phyloP scores from a whole-genome alignment of 495 filamentous ascomycete genomes.

The Wilcoxina mikolae region DNA sequence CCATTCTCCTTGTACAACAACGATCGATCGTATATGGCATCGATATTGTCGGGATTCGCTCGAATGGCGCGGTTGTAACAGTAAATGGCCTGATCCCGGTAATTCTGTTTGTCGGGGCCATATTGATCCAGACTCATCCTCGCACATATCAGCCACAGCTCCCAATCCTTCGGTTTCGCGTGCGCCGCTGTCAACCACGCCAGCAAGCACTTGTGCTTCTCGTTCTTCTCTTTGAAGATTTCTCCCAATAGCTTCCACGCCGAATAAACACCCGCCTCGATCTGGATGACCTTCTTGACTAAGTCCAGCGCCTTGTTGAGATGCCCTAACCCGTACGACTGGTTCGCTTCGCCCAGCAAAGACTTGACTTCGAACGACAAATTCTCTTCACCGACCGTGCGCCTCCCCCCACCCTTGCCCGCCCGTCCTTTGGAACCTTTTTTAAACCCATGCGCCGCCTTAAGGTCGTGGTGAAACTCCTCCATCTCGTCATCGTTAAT shows the following conservation, averaged over 20 bases:
- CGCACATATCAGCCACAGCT: conserved; percentile 27
- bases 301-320: conserved; percentile 23
- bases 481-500: conserved; percentile 25
- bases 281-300: conserved; percentile 28
- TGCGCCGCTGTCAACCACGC: conserved; percentile 28
- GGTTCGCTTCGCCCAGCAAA: conserved; percentile 26
- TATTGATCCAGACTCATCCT: conserved; percentile 28
- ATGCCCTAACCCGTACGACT: conserved; percentile 18
- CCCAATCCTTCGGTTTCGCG: conserved; percentile 27
- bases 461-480: conserved; percentile 25
- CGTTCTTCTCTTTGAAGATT: conserved; percentile 28
- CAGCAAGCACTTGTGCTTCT: conserved; percentile 27
- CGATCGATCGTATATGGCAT: conserved; percentile 28
- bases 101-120: conserved; percentile 24
- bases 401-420: conserved; percentile 14
- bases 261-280: conserved; percentile 27
- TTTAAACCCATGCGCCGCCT: conserved; percentile 26
- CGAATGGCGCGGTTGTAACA: conserved; percentile 27
- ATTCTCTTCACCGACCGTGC: conserved; percentile 22
- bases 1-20: conserved; percentile 26
- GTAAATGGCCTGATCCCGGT: conserved; percentile 26
- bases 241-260: conserved; percentile 29
- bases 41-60: conserved; percentile 28
- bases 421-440: conserved; percentile 13
- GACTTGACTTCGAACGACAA: conserved; percentile 27